phyloP scores from a whole-genome alignment of 1,284 basidiomycete species.

The Ganoderma boninense region DNA sequence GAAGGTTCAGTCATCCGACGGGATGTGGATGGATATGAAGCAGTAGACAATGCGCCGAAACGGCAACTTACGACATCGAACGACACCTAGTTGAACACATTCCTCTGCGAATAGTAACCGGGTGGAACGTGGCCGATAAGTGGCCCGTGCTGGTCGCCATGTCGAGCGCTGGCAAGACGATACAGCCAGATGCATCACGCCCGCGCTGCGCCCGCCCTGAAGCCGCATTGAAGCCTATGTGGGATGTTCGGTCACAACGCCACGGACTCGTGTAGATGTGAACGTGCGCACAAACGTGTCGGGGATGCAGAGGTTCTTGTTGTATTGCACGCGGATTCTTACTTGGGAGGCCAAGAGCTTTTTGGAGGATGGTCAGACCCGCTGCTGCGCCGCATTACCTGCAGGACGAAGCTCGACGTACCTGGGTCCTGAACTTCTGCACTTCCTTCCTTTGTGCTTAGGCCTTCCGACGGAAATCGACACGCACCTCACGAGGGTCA shows the following conservation, averaged over 20 bases:
- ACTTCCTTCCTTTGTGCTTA: not conserved
- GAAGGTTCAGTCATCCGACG: not conserved
- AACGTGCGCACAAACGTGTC: not conserved
- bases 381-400: not conserved
- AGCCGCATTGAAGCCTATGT: conserved; percentile 1
- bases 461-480: not conserved
- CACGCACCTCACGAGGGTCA: not conserved
- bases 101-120: conserved; percentile 2
- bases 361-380: not conserved
- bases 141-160: conserved; percentile 9
- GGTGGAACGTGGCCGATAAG: not conserved
- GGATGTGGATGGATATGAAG: not conserved
- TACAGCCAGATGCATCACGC: not conserved
- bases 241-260: not conserved
- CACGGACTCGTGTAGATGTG: not conserved
- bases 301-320: not conserved
- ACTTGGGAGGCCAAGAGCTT: not conserved
- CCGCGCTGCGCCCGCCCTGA: not conserved
- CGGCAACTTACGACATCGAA: not conserved
- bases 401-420: not conserved
- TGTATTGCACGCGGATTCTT: not conserved
- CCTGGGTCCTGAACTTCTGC: not conserved
- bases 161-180: conserved; percentile 1
- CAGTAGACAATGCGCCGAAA: not conserved
- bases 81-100: not conserved